phyloP scores from a whole-genome alignment of 192 early-diverging fungal genomes.

The Coemansia sp. region DNA sequence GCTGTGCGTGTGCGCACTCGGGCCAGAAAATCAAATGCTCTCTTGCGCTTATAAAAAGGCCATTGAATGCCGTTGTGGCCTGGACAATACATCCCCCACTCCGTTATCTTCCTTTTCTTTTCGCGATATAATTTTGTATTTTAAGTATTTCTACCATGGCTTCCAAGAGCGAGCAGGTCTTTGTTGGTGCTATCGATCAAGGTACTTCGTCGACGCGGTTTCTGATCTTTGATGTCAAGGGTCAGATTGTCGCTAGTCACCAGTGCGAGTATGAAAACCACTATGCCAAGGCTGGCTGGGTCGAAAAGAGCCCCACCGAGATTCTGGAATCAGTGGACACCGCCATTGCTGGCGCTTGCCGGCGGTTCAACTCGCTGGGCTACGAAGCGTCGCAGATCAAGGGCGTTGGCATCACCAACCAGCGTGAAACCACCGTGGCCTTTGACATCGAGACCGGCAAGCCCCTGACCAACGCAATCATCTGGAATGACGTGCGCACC shows the following conservation, averaged over 20 bases:
- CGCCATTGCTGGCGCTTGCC: slow-evolving; percentile 66
- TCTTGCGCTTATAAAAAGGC: slow-evolving; percentile 9
- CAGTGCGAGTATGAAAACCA: slow-evolving; percentile 80
- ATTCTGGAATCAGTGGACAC: slow-evolving; percentile 66
- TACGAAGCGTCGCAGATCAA: slow-evolving; percentile 56
- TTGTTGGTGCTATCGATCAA: slow-evolving; percentile 87
- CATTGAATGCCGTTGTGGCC: no score
- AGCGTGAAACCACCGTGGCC: slow-evolving; percentile 88
- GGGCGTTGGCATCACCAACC: slow-evolving; percentile 90
- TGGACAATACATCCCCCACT: slow-evolving; percentile 1
- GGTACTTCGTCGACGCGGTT: slow-evolving; percentile 91
- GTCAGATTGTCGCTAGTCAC: slow-evolving; percentile 66
- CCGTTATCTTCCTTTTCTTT: not conserved
- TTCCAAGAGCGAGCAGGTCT: slow-evolving; percentile 45
- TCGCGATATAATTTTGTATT: not conserved
- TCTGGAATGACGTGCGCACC: slow-evolving; percentile 90
- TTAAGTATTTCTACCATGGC: slow-evolving; percentile 20
- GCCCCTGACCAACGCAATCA: slow-evolving; percentile 81
- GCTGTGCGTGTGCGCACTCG: no score
- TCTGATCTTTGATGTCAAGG: slow-evolving; percentile 81
- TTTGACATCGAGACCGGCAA: slow-evolving; percentile 82
- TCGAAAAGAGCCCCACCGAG: slow-evolving; percentile 80
- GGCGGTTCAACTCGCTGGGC: slow-evolving; percentile 64
- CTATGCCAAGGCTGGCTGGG: slow-evolving; percentile 80
- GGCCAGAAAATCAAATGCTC: no score